phyloP scores from a whole-genome alignment of 78 protist genomes.

The Dictyostelium capitatum region DNA sequence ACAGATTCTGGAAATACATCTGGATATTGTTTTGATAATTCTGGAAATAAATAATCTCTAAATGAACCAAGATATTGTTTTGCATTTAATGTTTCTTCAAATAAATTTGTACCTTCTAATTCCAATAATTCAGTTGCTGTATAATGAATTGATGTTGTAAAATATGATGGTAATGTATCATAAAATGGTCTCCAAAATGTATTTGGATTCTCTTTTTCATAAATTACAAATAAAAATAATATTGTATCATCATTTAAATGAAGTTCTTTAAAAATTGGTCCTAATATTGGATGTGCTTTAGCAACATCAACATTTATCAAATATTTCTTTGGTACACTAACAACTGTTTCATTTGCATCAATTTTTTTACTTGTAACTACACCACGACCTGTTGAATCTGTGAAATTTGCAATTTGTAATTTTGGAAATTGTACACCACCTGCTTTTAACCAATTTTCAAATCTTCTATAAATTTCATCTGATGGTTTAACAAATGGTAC shows the following conservation, averaged over 20 bases:
- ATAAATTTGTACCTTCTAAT: constrained; percentile 72
- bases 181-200: constrained; percentile 79
- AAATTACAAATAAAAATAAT: constrained; percentile 67
- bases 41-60: constrained; percentile 73
- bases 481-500: constrained; percentile 34
- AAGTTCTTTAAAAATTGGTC: constrained; percentile 43
- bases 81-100: constrained; percentile 50
- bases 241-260: constrained; percentile 70
- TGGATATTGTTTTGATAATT: constrained; percentile 79
- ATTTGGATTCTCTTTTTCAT: constrained; percentile 78
- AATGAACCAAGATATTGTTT: constrained; percentile 57
- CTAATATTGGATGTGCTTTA: constrained; percentile 29
- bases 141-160: constrained; percentile 68
- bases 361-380: constrained; percentile 58
- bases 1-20: constrained; percentile 56
- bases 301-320: constrained; percentile 62
- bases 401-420: constrained; percentile 70
- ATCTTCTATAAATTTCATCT: constrained; percentile 51
- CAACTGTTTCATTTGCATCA: constrained; percentile 40
- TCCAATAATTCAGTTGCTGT: constrained; percentile 66
- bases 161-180: constrained; percentile 75
- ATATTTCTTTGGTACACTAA: constrained; percentile 41
- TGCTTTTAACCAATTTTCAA: constrained; percentile 53
- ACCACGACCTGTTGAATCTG: constrained; percentile 74
- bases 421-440: constrained; percentile 63